Evolutionary conservation across 352 stramenopile genomes (phyloP), one percentile per base, ranked within the genome.

Genomic region (Globisporangium mamillatum): DNA sequence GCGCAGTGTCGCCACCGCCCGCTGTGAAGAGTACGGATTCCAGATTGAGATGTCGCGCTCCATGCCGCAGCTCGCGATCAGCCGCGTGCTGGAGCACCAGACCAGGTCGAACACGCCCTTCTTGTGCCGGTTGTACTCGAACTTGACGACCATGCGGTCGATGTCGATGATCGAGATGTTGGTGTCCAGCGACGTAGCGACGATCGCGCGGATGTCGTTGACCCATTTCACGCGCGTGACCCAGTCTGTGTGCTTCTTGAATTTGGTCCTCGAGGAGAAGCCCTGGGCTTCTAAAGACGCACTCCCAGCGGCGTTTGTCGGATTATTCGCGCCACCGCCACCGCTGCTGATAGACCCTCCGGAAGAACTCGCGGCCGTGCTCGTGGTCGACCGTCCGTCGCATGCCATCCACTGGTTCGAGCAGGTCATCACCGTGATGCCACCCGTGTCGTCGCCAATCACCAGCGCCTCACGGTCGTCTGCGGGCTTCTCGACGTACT

Each of bases 11-110:
- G 80, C 86, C 16, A 91, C 86, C 3, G 86, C 83, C 48, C 84
- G 82, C 56, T 92, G 86, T 22, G 88, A 95, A 20, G 87, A 94
- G 76, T 95, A 97, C 54, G 89, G 89, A 64, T 95, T 97, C 90
- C 90, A 97, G 41, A 97, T 90, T 52, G 91, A 84, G 57, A 95
- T 93, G 63, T 94, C 83, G 32, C 89, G 85, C 62, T 95, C 87
- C 79, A 94, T 89, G 36, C 88, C 89, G 27, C 86, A 94, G 66
- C 84, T 93, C 34, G 86, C 88, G 44, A 95, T 88, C 2, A 95
- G 64, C 41, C 89, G 83, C 64, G 82, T 88, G 58, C 77, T 88
- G 7, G 80, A 70, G 59, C 86, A 94, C 88, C 88, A 95, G 16
- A 84, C 79, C 16, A 94, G 73, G 38, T 92, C 81, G 60, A 93